Base-by-base conservation (phyloP, 164 flowering plant species). In the Echeveria elegans region DNA sequence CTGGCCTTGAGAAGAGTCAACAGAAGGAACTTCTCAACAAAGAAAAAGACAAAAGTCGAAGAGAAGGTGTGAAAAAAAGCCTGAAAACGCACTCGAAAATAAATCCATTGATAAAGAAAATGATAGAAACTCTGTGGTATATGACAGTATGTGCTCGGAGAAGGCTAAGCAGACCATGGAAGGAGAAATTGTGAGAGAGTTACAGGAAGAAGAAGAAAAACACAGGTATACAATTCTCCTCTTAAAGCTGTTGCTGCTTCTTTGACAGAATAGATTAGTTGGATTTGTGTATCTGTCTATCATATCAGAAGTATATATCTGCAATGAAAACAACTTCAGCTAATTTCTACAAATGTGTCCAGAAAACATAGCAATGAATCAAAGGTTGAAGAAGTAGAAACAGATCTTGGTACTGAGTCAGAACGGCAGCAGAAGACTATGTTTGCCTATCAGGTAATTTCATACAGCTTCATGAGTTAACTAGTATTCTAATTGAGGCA, bases 401-500 rank as follows among this genome's bases (percentile, higher is more conserved):
- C 40, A 31, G 65, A 63, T 32, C 26, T 24, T 19, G 65, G 28
- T 8, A 37, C 65, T n/a, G 65, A 63, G 24, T 37, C 41, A 32
- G 65, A 63, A 37, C 41, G 65, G 41, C 41, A 34, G 26, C 43
- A 63, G 65, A 32, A 37, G 43, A 63, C 65, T 63, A 32, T 63
- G 11, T 63, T 63, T 32, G 65, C 65, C 7, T 63, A 63, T 63
- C 65, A 63, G 65, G 65, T 16, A 63, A 34, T 24, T 37, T 63
- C 28, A 28, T 32, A 32, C 65, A 31, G 65, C 65, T 63, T n/a
- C 23, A 24, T 34, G 43, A 19, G 19, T 5, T 63, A 7, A 50
- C 26, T n/a, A n/a, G 12, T 56, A 29, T 56, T 56, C 7, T 11
- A 56, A 56, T 2, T 28, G 28, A 88, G 75, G 98, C n/a, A n/a